Base-by-base conservation (phyloP, 176 grass and related monocot genomes). In the Urochloa ruziziensis region DNA sequence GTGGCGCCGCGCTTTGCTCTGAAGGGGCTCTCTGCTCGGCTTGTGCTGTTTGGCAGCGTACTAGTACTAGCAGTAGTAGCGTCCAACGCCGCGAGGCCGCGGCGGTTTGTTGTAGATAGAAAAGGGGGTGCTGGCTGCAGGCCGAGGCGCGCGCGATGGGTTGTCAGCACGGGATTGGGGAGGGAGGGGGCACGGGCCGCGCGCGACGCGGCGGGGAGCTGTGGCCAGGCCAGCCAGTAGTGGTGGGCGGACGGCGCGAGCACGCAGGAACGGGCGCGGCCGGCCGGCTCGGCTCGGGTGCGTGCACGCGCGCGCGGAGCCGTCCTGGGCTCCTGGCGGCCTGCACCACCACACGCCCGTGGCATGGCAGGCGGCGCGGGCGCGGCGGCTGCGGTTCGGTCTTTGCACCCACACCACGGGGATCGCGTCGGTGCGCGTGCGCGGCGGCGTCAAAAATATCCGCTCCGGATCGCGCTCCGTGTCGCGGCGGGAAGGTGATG, bases 381-480 rank as follows among this genome's bases (percentile, higher is more conserved):
- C 67, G 24, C 43, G 69, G 21, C 16, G 36, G 28, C 67, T 7
- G 3, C 51, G 80, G 67, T 6, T 6, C 27, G 19, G n/a, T n/a
- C n/a, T n/a, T n/a, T n/a, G n/a, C n/a, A n/a, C n/a, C n/a, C n/a
- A n/a, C n/a, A n/a, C n/a, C 25, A 9, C 39, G 21, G 54, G 8
- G 35, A 10, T 60, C 15, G 36, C 33, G 78, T 19, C 54, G 57
- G 34, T 62, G 42, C 16, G 84, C 10, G 68, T 28, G 81, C 75
- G 80, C 36, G 80, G 64, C 68, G 25, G 46, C 47, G 47, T 73
- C 49, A 76, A 85, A 89, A 89, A 70, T 81, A 89, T 81, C 87
- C 39, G 76, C 52, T 18, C 19, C 37, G 37, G 27, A 33, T 36
- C 14, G 59, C 1, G 66, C 80, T 7, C 23, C 48, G 46, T 58